Evolutionary conservation across 768 basidiomycete genomes (phyloP).

Genomic region (Leccinum fibrillosum): DNA sequence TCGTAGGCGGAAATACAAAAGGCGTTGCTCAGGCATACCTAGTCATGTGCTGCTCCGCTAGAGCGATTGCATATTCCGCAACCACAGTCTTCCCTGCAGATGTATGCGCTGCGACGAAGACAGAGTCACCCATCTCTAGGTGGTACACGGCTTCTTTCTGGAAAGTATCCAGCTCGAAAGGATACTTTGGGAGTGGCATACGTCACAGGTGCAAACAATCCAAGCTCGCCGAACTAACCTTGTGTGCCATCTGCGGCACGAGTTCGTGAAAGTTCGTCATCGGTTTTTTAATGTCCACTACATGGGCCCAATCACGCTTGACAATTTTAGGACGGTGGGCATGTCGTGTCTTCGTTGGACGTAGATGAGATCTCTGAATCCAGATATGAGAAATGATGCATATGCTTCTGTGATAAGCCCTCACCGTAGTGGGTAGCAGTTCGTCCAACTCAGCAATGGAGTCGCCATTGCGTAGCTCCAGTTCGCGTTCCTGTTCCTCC

Average conservation of each 20-base stretch:
- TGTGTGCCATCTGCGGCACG: constrained; percentile 95
- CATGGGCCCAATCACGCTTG: constrained; percentile 98
- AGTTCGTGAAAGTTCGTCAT: constrained; percentile 87
- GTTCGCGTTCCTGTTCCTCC: constrained; percentile 24
- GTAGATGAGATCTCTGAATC: constrained; percentile 54
- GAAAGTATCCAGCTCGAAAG: constrained; percentile 98
- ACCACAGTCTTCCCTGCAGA: constrained; percentile 99
- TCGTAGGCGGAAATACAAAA: constrained; percentile 13
- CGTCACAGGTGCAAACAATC: constrained; percentile 1
- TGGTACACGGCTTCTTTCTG: constrained; percentile 99
- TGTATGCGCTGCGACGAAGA: constrained; percentile 99
- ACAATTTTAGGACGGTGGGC: constrained; percentile 47
- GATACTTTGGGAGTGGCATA: constrained; percentile 60
- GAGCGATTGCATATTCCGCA: constrained; percentile 96
- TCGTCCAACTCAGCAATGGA: constrained; percentile 64
- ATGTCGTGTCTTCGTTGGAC: constrained; percentile 46
- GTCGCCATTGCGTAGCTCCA: constrained; percentile 12
- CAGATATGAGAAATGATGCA: constrained; percentile 6
- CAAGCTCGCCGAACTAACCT: constrained; percentile 44
- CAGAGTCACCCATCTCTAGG: constrained; percentile 94
- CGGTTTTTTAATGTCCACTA: constrained; percentile 89
- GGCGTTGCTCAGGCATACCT: constrained; percentile 47
- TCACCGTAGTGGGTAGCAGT: constrained; percentile 63
- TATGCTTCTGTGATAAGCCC: neutral
- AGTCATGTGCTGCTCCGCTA: constrained; percentile 99